Evolutionary conservation across 176 grass and related monocot genomes (phyloP).

Genomic region (Ensete ventricosum): DNA sequence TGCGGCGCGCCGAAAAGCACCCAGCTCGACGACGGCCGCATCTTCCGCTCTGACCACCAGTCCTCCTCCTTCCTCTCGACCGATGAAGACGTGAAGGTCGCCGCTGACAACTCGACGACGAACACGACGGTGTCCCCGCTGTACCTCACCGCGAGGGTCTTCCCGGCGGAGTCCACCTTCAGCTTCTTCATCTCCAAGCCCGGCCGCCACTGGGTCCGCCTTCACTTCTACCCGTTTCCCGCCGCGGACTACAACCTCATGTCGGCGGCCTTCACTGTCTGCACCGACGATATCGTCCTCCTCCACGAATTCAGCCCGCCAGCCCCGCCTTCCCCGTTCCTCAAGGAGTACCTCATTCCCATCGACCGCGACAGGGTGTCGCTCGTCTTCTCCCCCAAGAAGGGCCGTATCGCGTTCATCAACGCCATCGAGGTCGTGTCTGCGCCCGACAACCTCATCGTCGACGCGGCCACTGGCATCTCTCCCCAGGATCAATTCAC

Average conservation of each 20-base stretch:
- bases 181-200: constrained; percentile 13
- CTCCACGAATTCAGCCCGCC: neutral
- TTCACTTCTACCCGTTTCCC: constrained; percentile 10
- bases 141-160: constrained; percentile 3
- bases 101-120: neutral
- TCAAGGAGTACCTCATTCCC: constrained; percentile 8
- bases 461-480: neutral
- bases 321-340: neutral
- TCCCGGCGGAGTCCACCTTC: neutral
- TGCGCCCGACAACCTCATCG: neutral
- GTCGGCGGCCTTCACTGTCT: neutral
- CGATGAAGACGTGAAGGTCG: constrained; percentile 4
- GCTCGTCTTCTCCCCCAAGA: neutral
- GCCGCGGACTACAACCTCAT: neutral
- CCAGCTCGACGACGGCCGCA: neutral
- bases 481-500: neutral
- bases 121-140: neutral
- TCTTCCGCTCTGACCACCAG: constrained; percentile 1
- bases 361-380: neutral
- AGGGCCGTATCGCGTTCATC: neutral
- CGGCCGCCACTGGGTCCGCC: constrained; percentile 7
- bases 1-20: neutral
- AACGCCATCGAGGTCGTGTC: constrained; percentile 13
- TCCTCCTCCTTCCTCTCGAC: constrained; percentile 10
- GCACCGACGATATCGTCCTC: neutral